Base-by-base conservation (phyloP, 202 grass and related monocot genomes). In the Bolboschoenoplectus hybrid region DNA sequence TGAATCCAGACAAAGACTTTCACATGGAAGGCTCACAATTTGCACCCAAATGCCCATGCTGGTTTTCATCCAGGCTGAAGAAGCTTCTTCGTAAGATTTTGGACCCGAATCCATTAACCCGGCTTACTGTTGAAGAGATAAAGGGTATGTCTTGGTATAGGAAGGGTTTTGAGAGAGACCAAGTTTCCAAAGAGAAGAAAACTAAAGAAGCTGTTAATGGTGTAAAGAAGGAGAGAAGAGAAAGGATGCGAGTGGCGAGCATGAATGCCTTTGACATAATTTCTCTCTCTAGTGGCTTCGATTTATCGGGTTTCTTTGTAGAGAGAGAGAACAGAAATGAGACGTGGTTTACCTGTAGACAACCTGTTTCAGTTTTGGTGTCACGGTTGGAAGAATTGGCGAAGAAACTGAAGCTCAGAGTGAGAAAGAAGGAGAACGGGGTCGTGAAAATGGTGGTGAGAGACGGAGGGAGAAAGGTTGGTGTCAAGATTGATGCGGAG, bases 241-340 rank as follows among this genome's bases (percentile, higher is more conserved):
- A 74, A 64, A 91, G 93, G 63, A 60, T 87, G 69, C 19, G 32
- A 2, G 77, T 91, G 3, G 66, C 76, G 9, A 95, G 83, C 50
- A 82, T 97, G 32, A 97, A 97, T 89, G 95, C 95, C 40, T 97
- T 97, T 66, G 91, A 92, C 82, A 95, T 97, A 67, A 95, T 95
- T 56, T 93, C 95, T 75, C 84, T 92, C 81, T 95, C 95, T 53
- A 63, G 61, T 16, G 93, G 91, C 64, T 89, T 97, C 46, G 90
- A 97, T 77, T 88, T 97, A 4, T 97, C 95, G 46, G 92, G 91
- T 40, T 80, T 97, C 6, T 93, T 97, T 85, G 41, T 86, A 6
- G 88, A 87, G 14, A 88, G 81, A 44, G 83, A 85, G 43, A 36
- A 52, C 52, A 95, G 11, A 45, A 95, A 88, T 73, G 91, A 93